Base-by-base conservation (phyloP, 495 filamentous ascomycete species). In the Neurospora sp. region DNA sequence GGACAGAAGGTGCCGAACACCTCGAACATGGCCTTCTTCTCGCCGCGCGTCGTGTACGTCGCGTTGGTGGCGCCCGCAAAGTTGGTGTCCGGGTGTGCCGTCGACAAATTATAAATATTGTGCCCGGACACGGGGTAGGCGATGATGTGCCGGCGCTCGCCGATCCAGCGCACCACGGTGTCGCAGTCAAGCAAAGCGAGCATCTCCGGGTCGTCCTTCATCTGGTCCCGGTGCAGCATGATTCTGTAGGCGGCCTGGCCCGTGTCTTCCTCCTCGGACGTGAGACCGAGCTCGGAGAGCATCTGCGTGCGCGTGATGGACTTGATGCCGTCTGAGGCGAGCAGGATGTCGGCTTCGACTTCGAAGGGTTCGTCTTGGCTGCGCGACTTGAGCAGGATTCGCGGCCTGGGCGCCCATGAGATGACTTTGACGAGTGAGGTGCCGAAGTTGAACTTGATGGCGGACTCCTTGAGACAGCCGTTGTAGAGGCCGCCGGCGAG, bases 241-340 rank as follows among this genome's bases (percentile, higher is more conserved):
- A 96, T 94, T 16, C 92, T 88, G 85, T 94, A 95, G n/a, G 92
- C 92, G 18, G 92, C 92, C 78, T 94, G 90, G 39, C 91, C 85
- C 40, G 90, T 94, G 78, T 94, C 91, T 72, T 89, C 85, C 79
- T 92, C 88, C 71, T 88, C 83, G 35, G 87, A 87, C 10, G 84
- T 75, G 75, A 88, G 82, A 73, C 85, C 83, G 7, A 92, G 82
- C 20, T 80, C 75, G 39, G 85, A 82, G 18, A 93, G 86, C 85
- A 94, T 89, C 46, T 86, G 83, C 10, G 84, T 81, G 38, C 91
- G 90, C 66, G 90, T 88, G 69, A 81, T 72, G 73, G 86, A 89
- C 81, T 93, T 94, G 80, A 95, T 89, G 46, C 92, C 92, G 75
- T 96, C 92, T 3, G 89, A 86, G 12, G 86, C 91, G 11, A 95